Conservation (phyloP, 2,329 filamentous ascomycete genomes). For the Fonsecaea nubica region DNA sequence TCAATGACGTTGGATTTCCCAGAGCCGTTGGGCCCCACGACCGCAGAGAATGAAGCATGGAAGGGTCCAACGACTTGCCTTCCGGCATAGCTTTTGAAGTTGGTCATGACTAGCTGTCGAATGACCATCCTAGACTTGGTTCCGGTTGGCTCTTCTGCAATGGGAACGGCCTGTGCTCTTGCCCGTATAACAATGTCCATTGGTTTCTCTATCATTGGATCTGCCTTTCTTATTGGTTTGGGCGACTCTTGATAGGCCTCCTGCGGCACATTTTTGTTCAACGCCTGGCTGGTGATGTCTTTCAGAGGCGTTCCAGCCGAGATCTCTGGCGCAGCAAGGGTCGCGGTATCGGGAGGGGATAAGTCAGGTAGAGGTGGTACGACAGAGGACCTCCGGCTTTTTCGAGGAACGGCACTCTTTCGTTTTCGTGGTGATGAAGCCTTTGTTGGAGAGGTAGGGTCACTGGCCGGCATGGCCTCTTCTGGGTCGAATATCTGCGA, state of each 20-base stretch:
- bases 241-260: slow-evolving; percentile 56
- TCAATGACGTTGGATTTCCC: slow-evolving; percentile 99
- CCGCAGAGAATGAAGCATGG: slow-evolving; percentile 94
- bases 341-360: slow-evolving; percentile 59
- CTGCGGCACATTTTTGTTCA: slow-evolving; percentile 66
- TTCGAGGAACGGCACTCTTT: slow-evolving; percentile 61
- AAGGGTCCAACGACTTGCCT: slow-evolving; percentile 95
- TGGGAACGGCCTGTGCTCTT: slow-evolving; percentile 64
- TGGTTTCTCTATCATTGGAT: slow-evolving; percentile 81
- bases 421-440: slow-evolving; percentile 68
- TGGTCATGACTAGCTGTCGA: slow-evolving; percentile 86
- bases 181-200: slow-evolving; percentile 95
- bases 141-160: slow-evolving; percentile 73
- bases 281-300: slow-evolving; percentile 72
- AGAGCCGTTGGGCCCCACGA: slow-evolving; percentile 96
- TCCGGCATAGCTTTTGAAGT: slow-evolving; percentile 99
- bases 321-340: slow-evolving; percentile 63
- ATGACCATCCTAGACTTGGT: slow-evolving; percentile 91
- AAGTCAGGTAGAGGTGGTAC: slow-evolving; percentile 46
- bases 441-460: slow-evolving; percentile 62
- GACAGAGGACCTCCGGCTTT: slow-evolving; percentile 48
- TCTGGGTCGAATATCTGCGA: slow-evolving; percentile 67
- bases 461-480: slow-evolving; percentile 54
- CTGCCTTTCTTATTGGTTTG: slow-evolving; percentile 76
- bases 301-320: slow-evolving; percentile 66